Percentiles rank a stretch among this genome's conserved stretches.
These are phyloP conservation scores for Phoma sp. DNA, from an alignment of 2,329 filamentous ascomycete genomes.

Conservation along the genomic window DNA sequence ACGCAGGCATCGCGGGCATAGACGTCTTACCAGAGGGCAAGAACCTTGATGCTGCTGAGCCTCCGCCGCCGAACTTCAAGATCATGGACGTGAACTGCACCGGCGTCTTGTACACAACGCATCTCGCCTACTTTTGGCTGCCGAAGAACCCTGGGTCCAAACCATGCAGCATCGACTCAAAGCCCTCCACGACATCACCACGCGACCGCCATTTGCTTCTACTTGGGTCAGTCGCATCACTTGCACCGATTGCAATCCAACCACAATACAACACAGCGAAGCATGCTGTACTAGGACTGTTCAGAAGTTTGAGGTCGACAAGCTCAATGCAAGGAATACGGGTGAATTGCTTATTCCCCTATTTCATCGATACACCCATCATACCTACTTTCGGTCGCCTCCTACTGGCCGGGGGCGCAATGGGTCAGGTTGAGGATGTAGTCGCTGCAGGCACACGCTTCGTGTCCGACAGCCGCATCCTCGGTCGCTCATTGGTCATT, in stretches of 20 bases:
- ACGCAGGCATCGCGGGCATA: conserved; percentile 65
- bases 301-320: conserved; percentile 62
- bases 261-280: conserved; percentile 67
- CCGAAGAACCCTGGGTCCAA: conserved; percentile 56
- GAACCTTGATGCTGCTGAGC: conserved; percentile 53
- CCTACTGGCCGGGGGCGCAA: conserved; percentile 62
- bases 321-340: conserved; percentile 60
- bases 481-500: conserved; percentile 63
- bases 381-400: conserved; percentile 55
- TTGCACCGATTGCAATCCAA: conserved; percentile 49
- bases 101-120: conserved; percentile 68
- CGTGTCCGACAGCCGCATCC: conserved; percentile 63
- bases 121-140: conserved; percentile 68
- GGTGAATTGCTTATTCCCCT: conserved; percentile 70
- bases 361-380: conserved; percentile 70
- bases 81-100: conserved; percentile 68
- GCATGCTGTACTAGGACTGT: conserved; percentile 70
- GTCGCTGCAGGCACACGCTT: conserved; percentile 68
- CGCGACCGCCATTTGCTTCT: conserved; percentile 67
- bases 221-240: conserved; percentile 66
- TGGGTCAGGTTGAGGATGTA: conserved; percentile 64
- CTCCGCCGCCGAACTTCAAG: conserved; percentile 57
- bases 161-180: conserved; percentile 38
- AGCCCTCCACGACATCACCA: conserved; percentile 31
- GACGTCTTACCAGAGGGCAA: conserved; percentile 56